phyloP scores from a whole-genome alignment of 2,329 filamentous ascomycete genomes.

The Bimuria novae-zelandiae region DNA sequence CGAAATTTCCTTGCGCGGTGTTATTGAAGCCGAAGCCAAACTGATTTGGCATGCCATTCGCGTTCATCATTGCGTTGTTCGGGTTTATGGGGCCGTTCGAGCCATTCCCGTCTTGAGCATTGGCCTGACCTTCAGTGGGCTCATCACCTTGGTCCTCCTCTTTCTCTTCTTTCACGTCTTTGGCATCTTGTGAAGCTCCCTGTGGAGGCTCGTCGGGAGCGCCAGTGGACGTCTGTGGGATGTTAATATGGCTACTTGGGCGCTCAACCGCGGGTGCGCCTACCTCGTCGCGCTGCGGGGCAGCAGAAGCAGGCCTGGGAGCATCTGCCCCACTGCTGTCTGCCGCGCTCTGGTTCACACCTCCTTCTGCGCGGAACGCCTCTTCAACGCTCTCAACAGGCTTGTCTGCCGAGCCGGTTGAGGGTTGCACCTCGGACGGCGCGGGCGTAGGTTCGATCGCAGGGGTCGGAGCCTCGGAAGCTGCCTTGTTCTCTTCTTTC shows the following conservation, averaged over 20 bases:
- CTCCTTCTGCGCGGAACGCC: neutral
- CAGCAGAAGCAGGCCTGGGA: neutral
- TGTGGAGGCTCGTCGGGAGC: constrained; percentile 21
- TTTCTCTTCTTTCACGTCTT: constrained; percentile 24
- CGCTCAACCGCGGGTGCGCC: constrained; percentile 13
- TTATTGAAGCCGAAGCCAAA: constrained; percentile 52
- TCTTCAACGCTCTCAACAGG: constrained; percentile 38
- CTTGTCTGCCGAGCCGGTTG: constrained; percentile 28
- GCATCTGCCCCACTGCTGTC: neutral
- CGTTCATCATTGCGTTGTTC: constrained; percentile 32
- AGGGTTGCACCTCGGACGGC: constrained; percentile 26
- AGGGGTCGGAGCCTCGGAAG: constrained; percentile 36
- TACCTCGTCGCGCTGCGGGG: constrained; percentile 26
- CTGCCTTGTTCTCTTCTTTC: constrained; percentile 44
- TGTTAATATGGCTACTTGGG: constrained; percentile 19
- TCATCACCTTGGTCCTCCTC: constrained; percentile 23
- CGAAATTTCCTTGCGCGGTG: constrained; percentile 52
- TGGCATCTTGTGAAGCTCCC: constrained; percentile 20
- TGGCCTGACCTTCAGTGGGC: neutral
- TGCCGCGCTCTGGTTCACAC: neutral
- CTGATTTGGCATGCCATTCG: constrained; percentile 32
- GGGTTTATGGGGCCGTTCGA: constrained; percentile 23
- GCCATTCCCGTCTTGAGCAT: constrained; percentile 21
- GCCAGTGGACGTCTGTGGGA: constrained; percentile 9
- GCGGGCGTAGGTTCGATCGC: constrained; percentile 25